Evolutionary conservation across 139 green algal species (phyloP).

Genomic region (Gonium pectorale): DNA sequence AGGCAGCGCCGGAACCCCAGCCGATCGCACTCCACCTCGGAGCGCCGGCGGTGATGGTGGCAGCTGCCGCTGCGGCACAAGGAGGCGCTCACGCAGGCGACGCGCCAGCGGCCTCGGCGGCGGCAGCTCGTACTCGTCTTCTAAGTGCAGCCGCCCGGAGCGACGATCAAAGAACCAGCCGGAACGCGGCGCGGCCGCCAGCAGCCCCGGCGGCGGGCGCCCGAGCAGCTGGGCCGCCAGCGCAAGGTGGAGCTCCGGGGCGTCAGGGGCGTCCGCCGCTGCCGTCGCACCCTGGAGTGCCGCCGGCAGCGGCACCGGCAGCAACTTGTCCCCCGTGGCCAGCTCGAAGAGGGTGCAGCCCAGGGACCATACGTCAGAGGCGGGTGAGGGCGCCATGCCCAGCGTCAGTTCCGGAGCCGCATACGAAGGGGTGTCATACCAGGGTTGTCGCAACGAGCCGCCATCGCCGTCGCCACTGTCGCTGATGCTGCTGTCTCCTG

Average conservation of each 20-base stretch:
- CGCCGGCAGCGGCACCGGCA: slow-evolving; percentile 63
- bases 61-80: neutral
- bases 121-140: neutral
- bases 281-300: neutral
- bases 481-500: too few species aligned
- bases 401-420: slow-evolving; percentile 89
- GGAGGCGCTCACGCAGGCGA: neutral
- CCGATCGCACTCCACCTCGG: neutral
- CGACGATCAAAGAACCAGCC: neutral
- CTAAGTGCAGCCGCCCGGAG: neutral
- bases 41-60: neutral
- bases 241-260: slow-evolving; percentile 17
- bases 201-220: slow-evolving; percentile 1
- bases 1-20: neutral
- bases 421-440: slow-evolving; percentile 63
- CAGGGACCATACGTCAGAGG: slow-evolving; percentile 92
- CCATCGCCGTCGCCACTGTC: too few species aligned
- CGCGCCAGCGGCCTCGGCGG: neutral
- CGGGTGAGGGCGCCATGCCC: slow-evolving; percentile 69
- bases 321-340: slow-evolving; percentile 77
- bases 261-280: neutral
- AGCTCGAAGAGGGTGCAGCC: slow-evolving; percentile 95
- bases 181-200: neutral
- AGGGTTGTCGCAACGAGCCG: too few species aligned
- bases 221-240: slow-evolving; percentile 20